These are phyloP conservation scores for Isatis lusitanica DNA, from an alignment of 441 rosid genomes.

Conservation along the genomic window DNA sequence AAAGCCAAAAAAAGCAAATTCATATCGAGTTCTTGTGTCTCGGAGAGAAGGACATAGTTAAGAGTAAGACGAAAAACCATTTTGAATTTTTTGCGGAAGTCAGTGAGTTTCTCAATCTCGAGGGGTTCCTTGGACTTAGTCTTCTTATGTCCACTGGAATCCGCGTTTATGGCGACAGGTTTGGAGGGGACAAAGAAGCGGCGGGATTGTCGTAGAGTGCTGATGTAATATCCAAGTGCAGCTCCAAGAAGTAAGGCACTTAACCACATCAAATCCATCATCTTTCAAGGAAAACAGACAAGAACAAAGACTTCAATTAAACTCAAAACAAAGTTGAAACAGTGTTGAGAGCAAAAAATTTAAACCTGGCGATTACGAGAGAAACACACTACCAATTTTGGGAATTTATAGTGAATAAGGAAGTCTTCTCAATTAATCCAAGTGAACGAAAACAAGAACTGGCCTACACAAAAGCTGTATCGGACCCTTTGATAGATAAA, in stretches of 20 bases:
- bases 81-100: conserved; percentile 74
- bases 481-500: conserved; percentile 5
- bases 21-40: conserved; percentile 2
- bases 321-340: not conserved
- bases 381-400: not conserved
- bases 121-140: conserved; percentile 56
- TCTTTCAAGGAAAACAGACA: conserved; percentile 1
- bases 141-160: conserved; percentile 38
- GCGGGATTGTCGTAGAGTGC: conserved; percentile 45
- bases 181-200: conserved; percentile 40
- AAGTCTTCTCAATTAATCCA: conserved; percentile 12
- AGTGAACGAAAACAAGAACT: not conserved
- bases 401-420: not conserved
- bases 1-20: conserved; percentile 6
- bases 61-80: conserved; percentile 51
- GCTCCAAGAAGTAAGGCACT: conserved; percentile 75
- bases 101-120: conserved; percentile 85
- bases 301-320: not conserved
- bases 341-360: not conserved
- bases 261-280: conserved; percentile 72
- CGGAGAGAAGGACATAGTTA: not conserved
- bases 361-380: not conserved
- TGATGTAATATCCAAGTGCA: conserved; percentile 74
- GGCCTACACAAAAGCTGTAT: not conserved
- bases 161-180: conserved; percentile 24